Conservation (phyloP, 257 asterid genomes). For the Gentiana dahurica region DNA sequence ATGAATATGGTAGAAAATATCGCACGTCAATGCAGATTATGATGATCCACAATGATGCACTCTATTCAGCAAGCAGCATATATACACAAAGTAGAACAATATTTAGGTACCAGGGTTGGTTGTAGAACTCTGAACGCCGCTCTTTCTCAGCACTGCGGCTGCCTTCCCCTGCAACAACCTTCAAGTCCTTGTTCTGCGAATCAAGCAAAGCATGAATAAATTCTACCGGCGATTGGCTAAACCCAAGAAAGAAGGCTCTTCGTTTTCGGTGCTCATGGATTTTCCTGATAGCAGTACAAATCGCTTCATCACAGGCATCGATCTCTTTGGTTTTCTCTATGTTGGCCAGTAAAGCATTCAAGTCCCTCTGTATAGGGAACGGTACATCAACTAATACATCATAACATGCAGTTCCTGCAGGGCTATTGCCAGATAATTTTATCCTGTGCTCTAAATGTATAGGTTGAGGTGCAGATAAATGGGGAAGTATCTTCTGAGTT, state of each 20-base stretch:
- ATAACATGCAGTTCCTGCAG: constrained; percentile 87
- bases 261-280: constrained; percentile 88
- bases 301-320: constrained; percentile 89
- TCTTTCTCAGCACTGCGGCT: constrained; percentile 81
- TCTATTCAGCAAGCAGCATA: not conserved
- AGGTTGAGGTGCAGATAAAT: constrained; percentile 78
- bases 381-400: constrained; percentile 89
- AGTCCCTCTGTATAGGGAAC: constrained; percentile 84
- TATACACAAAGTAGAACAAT: not conserved
- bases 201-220: constrained; percentile 76
- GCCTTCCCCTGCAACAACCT: constrained; percentile 69
- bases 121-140: constrained; percentile 78
- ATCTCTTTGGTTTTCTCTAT: constrained; percentile 93
- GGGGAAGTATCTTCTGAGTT: constrained; percentile 67
- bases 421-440: constrained; percentile 77
- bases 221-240: constrained; percentile 95
- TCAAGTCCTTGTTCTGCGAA: constrained; percentile 88
- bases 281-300: constrained; percentile 81
- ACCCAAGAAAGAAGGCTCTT: constrained; percentile 94
- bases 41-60: no score
- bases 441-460: constrained; percentile 89
- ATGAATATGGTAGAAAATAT: no score
- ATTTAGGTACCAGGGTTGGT: constrained; percentile 77
- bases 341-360: constrained; percentile 71
- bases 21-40: no score